phyloP scores from a whole-genome alignment of 2,329 filamentous ascomycete species.

The Plenodomus lindquistii region DNA sequence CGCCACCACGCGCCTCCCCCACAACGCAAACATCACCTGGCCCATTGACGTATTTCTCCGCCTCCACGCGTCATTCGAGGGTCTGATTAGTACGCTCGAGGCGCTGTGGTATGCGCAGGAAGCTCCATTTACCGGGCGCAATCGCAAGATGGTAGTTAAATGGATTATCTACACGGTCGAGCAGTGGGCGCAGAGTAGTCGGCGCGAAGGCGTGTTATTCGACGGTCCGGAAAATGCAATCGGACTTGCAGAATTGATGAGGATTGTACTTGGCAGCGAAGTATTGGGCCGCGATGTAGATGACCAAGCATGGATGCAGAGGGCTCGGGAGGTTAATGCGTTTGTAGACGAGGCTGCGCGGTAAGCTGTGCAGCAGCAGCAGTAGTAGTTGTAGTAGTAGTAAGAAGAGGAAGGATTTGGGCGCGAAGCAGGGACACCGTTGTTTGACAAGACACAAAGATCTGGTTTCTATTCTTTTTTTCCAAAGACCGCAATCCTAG shows the following conservation, averaged over 20 bases:
- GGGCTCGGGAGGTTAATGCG: constrained; percentile 29
- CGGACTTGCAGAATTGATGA: constrained; percentile 42
- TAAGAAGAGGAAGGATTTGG: background rate
- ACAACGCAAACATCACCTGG: constrained; percentile 53
- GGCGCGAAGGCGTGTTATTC: constrained; percentile 59
- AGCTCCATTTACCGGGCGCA: constrained; percentile 62
- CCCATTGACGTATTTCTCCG: constrained; percentile 68
- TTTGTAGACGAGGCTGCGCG: constrained; percentile 36
- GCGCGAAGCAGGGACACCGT: too few species aligned
- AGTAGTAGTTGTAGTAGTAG: too few species aligned
- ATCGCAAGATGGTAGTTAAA: constrained; percentile 60
- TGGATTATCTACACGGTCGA: constrained; percentile 66
- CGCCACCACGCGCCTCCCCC: constrained; percentile 12
- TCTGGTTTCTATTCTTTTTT: too few species aligned
- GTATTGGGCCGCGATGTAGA: constrained; percentile 42
- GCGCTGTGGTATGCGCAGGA: constrained; percentile 70
- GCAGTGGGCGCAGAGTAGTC: constrained; percentile 63
- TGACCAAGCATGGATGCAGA: constrained; percentile 41
- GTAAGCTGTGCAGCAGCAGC: constrained; percentile 8
- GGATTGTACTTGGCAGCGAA: constrained; percentile 50
- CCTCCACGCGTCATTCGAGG: constrained; percentile 64
- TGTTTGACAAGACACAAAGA: too few species aligned
- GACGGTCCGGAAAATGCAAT: constrained; percentile 63
- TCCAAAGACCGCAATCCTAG: too few species aligned
- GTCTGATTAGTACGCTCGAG: constrained; percentile 65